phyloP scores from a whole-genome alignment of 1,139 yeast species.

The Yamadazyma conglobata region DNA sequence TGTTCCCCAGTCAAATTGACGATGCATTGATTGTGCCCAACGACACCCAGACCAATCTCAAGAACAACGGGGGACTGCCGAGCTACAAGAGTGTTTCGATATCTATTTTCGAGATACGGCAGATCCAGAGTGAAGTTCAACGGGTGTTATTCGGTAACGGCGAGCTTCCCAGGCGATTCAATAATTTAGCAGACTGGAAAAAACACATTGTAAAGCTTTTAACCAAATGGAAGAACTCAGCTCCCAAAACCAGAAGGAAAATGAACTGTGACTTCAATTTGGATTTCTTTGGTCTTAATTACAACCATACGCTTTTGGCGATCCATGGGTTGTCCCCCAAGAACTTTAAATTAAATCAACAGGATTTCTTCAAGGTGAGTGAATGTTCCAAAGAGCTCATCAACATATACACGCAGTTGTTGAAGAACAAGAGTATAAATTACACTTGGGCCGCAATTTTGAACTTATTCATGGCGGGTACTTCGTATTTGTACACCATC shows the following conservation, averaged over 20 bases:
- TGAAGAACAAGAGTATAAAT: conserved; percentile 56
- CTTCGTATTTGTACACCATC: conserved; percentile 73
- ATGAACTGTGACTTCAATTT: conserved; percentile 76
- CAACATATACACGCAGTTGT: conserved; percentile 56
- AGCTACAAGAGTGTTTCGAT: conserved; percentile 66
- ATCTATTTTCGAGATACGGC: conserved; percentile 64
- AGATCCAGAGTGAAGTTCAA: conserved; percentile 76
- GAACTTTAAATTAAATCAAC: conserved; percentile 49
- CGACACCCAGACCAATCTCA: conserved; percentile 19
- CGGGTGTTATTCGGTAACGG: conserved; percentile 65
- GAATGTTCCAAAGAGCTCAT: conserved; percentile 68
- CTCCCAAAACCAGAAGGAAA: conserved; percentile 54
- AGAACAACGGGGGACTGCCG: conserved; percentile 35
- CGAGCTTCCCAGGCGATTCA: conserved; percentile 63
- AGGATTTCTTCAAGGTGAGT: conserved; percentile 56
- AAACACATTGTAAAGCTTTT: conserved; percentile 46
- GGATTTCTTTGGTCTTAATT: conserved; percentile 69
- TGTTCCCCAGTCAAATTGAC: conserved; percentile 71
- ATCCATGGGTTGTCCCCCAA: conserved; percentile 78
- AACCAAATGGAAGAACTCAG: conserved; percentile 55
- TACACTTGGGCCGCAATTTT: conserved; percentile 95
- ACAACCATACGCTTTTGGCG: conserved; percentile 69
- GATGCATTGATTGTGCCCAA: conserved; percentile 55
- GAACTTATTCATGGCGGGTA: conserved; percentile 84
- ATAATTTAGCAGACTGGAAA: conserved; percentile 59